A percentile compares a stretch with the other conserved stretches of the same genome.
Conservation (phyloP, 352 stramenopile genomes). For the Pythium folliculosum region DNA sequence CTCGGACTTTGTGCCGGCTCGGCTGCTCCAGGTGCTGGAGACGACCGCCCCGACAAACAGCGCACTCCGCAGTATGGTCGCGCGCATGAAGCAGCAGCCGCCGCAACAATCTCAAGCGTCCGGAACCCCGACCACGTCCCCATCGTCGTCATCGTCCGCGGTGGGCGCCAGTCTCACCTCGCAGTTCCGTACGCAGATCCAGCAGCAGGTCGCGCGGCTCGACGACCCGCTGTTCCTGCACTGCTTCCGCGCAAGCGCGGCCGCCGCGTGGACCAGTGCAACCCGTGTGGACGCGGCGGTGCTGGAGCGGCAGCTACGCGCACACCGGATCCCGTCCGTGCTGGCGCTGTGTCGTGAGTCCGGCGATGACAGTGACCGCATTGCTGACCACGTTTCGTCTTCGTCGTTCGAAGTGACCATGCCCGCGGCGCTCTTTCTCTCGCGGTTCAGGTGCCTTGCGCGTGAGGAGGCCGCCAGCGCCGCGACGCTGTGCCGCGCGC, state of each 20-base stretch:
- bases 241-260: conserved; percentile 23
- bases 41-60: conserved; percentile 15
- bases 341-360: not conserved
- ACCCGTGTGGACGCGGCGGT: conserved; percentile 6
- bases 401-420: conserved; percentile 15
- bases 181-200: conserved; percentile 28
- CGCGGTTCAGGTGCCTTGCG: conserved; percentile 21
- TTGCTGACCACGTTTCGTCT: not conserved
- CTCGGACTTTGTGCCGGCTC: conserved; percentile 48
- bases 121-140: too few relatives aligned
- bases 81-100: not conserved
- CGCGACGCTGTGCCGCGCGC: not conserved
- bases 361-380: not conserved
- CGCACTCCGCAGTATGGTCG: not conserved
- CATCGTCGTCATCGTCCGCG: not conserved
- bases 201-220: conserved; percentile 5
- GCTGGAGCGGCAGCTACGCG: conserved; percentile 23
- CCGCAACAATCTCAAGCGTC: too few relatives aligned
- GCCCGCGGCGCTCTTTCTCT: conserved; percentile 3
- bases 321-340: conserved; percentile 22
- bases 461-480: not conserved
- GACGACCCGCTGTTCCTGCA: conserved; percentile 27
- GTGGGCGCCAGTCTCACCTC: conserved; percentile 12
- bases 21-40: conserved; percentile 37
- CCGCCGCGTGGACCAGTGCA: conserved; percentile 5